Evolutionary conservation across 306 rosid species (phyloP).

Genomic region (Pterocarpus santalinus): DNA sequence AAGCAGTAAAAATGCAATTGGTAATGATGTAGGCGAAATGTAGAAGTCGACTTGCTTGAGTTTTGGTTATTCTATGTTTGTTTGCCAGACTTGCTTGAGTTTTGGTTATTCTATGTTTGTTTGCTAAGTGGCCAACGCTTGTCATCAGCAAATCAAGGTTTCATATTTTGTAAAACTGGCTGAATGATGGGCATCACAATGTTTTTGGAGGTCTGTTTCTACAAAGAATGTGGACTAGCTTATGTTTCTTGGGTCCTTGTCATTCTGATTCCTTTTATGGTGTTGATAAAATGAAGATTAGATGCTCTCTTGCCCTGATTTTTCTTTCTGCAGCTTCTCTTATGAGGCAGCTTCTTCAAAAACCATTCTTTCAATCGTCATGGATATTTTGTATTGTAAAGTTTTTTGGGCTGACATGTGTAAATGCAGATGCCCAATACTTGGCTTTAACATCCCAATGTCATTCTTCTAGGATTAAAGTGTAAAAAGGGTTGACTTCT

Average conservation of each 20-base stretch:
- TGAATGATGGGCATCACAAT: constrained; percentile 1
- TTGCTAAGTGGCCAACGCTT: constrained; percentile 20
- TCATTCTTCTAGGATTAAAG: constrained; percentile 31
- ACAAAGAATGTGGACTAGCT: not conserved
- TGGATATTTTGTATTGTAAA: constrained; percentile 16
- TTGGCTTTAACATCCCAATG: constrained; percentile 21
- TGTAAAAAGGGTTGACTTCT: no score
- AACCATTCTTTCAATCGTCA: constrained; percentile 22
- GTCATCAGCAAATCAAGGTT: constrained; percentile 6
- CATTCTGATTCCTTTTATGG: constrained; percentile 16
- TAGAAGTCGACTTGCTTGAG: not conserved
- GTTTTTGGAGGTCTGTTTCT: constrained; percentile 18
- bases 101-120: constrained; percentile 24
- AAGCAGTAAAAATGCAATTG: constrained; percentile 6
- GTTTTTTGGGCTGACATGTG: not conserved
- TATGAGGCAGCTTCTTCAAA: constrained; percentile 2
- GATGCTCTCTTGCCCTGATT: not conserved
- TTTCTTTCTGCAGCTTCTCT: constrained; percentile 11
- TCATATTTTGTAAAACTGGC: constrained; percentile 9
- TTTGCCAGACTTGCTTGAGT: constrained; percentile 4
- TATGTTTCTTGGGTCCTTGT: constrained; percentile 22
- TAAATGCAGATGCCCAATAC: not conserved
- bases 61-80: constrained; percentile 26
- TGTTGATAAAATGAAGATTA: constrained; percentile 2
- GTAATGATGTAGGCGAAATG: not conserved